Conservation (phyloP, 2,329 filamentous ascomycete species). For the Immersiporthe knoxdaviesiana region DNA sequence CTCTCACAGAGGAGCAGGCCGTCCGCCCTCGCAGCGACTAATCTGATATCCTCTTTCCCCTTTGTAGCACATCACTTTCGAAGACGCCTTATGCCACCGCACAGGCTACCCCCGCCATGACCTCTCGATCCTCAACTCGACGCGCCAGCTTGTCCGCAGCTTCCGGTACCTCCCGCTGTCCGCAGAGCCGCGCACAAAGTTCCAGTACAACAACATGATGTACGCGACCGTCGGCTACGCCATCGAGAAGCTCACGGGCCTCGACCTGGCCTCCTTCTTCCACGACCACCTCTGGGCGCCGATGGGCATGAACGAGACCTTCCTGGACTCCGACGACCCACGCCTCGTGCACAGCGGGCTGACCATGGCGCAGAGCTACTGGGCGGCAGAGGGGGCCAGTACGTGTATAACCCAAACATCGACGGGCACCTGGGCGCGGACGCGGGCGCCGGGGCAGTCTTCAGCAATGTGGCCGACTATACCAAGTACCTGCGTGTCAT, state of each 20-base stretch:
- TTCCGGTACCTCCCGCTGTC: constrained; percentile 50
- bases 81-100: constrained; percentile 58
- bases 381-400: constrained; percentile 39
- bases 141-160: constrained; percentile 45
- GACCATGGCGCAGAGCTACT: constrained; percentile 41
- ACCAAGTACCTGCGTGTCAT: constrained; percentile 40
- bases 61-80: constrained; percentile 51
- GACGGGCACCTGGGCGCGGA: constrained; percentile 37
- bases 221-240: constrained; percentile 50
- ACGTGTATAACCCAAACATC: constrained; percentile 34
- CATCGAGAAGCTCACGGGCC: constrained; percentile 47
- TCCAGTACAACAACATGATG: constrained; percentile 56
- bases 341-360: background rate
- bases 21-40: background rate
- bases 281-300: constrained; percentile 48
- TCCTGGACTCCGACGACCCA: constrained; percentile 40
- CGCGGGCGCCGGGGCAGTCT: constrained; percentile 49
- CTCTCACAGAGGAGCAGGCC: background rate
- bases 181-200: constrained; percentile 48
- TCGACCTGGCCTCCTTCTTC: constrained; percentile 46
- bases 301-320: constrained; percentile 51
- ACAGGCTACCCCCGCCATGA: constrained; percentile 54
- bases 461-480: constrained; percentile 46
- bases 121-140: constrained; percentile 32
- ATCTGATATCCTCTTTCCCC: background rate